These are phyloP conservation scores for Neophaeococcomyces mojaviensis DNA, from an alignment of 2,329 filamentous ascomycete genomes.

Conservation along the genomic window DNA sequence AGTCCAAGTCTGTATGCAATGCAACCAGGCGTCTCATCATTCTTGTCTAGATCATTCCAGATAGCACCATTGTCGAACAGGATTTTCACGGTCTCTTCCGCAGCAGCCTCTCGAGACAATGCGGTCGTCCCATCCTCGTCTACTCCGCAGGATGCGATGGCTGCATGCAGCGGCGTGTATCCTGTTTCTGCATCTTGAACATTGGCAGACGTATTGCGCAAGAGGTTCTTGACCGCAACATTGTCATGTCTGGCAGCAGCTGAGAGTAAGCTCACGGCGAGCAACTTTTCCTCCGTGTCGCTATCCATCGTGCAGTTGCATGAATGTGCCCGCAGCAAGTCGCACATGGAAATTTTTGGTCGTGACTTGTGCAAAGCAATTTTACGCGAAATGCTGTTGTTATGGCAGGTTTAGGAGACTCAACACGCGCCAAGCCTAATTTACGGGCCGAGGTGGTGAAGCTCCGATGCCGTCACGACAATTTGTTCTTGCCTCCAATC, in stretches of 20 bases:
- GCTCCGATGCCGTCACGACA: constrained; percentile 7
- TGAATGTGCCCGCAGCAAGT: too few relatives aligned
- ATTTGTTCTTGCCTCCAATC: constrained; percentile 1
- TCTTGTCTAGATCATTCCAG: constrained; percentile 88
- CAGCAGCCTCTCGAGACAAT: constrained; percentile 27
- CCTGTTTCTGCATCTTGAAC: constrained; percentile 78
- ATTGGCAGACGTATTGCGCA: constrained; percentile 46
- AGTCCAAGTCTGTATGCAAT: constrained; percentile 64
- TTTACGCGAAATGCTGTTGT: too few relatives aligned
- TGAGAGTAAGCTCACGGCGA: constrained; percentile 42
- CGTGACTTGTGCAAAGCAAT: too few relatives aligned
- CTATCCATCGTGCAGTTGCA: too few relatives aligned
- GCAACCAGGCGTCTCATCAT: constrained; percentile 86
- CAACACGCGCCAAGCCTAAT: too few relatives aligned
- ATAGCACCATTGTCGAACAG: constrained; percentile 84
- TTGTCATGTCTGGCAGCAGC: constrained; percentile 62
- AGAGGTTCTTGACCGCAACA: constrained; percentile 53
- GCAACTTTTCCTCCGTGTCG: too few relatives aligned
- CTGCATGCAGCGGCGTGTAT: constrained; percentile 81
- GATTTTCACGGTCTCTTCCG: constrained; percentile 61
- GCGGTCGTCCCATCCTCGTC: constrained; percentile 28
- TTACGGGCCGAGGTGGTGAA: constrained; percentile 1
- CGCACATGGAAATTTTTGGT: too few relatives aligned
- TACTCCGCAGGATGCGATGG: constrained; percentile 61
- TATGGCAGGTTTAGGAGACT: too few relatives aligned